Evolutionary conservation across 257 asterid genomes (phyloP).

Genomic region (Penstemon davidsonii): DNA sequence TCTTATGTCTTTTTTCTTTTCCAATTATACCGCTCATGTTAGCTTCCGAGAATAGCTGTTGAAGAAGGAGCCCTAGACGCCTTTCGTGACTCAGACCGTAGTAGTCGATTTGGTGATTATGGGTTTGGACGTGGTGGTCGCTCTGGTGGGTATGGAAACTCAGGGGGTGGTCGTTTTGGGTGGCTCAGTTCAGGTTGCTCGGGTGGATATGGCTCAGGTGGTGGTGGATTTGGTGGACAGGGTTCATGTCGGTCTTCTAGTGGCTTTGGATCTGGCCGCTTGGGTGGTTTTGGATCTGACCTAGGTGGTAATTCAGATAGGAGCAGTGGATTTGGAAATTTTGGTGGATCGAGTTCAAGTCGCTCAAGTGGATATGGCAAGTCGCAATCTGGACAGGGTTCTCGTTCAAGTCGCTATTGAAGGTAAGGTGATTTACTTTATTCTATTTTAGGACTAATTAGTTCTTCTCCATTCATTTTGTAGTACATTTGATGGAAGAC

Average conservation of each 20-base stretch:
- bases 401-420: conserved; percentile 41
- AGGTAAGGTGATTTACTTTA: conserved; percentile 30
- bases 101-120: conserved; percentile 39
- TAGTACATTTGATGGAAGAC: neutral
- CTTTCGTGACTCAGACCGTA: too few relatives aligned
- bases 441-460: neutral
- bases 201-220: neutral
- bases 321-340: too few relatives aligned
- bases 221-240: too few relatives aligned
- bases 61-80: too few relatives aligned
- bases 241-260: too few relatives aligned
- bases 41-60: too few relatives aligned
- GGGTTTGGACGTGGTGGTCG: conserved; percentile 69
- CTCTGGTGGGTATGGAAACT: too few relatives aligned
- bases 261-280: too few relatives aligned
- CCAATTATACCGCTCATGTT: too few relatives aligned
- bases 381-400: conserved; percentile 25
- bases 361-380: conserved; percentile 44
- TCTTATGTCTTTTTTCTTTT: neutral
- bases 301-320: too few relatives aligned
- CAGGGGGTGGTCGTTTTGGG: conserved; percentile 40
- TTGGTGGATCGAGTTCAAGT: conserved; percentile 30
- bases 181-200: neutral
- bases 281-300: neutral
- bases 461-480: too few relatives aligned